These are phyloP conservation scores for Aurantiochytrium sp. DNA, from an alignment of 108 stramenopile species.

Conservation along the genomic window DNA sequence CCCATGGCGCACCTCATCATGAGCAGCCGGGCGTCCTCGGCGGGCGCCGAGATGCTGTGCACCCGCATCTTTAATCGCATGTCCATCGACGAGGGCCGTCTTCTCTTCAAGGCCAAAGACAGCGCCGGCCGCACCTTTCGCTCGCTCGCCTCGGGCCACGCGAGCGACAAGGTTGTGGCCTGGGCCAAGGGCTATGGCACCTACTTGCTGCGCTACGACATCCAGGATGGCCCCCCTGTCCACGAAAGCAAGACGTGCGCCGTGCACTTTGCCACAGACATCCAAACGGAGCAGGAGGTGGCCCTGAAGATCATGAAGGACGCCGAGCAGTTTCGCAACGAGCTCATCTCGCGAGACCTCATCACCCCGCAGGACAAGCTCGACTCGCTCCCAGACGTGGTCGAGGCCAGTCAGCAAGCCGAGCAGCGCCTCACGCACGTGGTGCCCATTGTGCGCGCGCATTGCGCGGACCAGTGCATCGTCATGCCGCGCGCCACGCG, in stretches of 20 bases:
- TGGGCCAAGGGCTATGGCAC: conserved; percentile 11
- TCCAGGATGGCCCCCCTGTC: background rate
- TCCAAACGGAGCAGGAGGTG: background rate
- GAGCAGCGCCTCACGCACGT: background rate
- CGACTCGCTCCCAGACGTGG: background rate
- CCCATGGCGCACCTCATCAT: conserved; percentile 8
- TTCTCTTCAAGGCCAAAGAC: background rate
- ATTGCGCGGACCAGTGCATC: background rate
- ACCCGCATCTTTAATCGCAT: background rate
- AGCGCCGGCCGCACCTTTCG: background rate
- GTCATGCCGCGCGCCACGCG: conserved; percentile 6
- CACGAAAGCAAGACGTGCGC: background rate
- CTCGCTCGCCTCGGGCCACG: background rate
- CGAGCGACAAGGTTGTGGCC: background rate
- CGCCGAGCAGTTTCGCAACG: conserved; percentile 1
- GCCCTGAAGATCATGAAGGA: conserved; percentile 31
- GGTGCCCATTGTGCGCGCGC: background rate
- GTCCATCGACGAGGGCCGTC: background rate
- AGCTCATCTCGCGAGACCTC: background rate
- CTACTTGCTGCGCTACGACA: background rate
- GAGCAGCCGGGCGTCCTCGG: background rate
- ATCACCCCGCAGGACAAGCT: background rate
- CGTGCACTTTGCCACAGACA: background rate
- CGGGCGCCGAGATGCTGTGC: background rate
- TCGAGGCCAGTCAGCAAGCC: background rate